Evolutionary conservation across 2,329 filamentous ascomycete genomes (phyloP).

Genomic region (Plectosphaerella cucumerina): DNA sequence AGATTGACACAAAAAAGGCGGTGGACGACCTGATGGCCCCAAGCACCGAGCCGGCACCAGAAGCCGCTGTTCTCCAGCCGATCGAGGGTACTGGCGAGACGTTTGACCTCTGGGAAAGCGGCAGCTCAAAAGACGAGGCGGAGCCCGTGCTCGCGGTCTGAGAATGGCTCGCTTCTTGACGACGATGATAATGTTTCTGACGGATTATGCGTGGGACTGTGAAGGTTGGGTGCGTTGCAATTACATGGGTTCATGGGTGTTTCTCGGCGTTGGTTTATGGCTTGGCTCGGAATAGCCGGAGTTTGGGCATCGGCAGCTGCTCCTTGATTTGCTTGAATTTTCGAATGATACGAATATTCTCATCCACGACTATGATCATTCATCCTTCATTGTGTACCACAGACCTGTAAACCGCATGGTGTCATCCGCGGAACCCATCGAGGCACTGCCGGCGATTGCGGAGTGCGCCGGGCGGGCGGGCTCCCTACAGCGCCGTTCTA

Average conservation of each 20-base stretch:
- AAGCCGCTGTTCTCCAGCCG: constrained; percentile 46
- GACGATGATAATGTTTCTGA: constrained; percentile 9
- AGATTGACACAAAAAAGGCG: constrained; percentile 14
- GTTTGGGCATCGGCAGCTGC: no score
- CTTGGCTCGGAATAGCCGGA: background rate
- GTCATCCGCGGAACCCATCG: no score
- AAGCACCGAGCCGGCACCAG: constrained; percentile 29
- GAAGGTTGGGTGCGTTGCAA: background rate
- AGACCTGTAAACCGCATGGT: no score
- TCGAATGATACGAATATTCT: no score
- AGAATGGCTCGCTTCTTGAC: no score
- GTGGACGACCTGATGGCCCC: constrained; percentile 33
- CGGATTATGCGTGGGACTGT: constrained; percentile 2
- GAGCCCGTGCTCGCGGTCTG: constrained; percentile 24
- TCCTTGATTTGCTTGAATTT: no score
- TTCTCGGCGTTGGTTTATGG: background rate
- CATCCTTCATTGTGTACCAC: no score
- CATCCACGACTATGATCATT: no score
- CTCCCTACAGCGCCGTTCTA: no score
- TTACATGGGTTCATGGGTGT: background rate
- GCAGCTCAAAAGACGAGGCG: constrained; percentile 56
- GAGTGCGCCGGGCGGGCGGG: background rate
- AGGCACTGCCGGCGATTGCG: background rate
- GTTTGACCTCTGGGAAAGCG: constrained; percentile 70
- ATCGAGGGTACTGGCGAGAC: constrained; percentile 56